phyloP scores from a whole-genome alignment of 2,329 filamentous ascomycete species.

The Colletotrichum costaricense region DNA sequence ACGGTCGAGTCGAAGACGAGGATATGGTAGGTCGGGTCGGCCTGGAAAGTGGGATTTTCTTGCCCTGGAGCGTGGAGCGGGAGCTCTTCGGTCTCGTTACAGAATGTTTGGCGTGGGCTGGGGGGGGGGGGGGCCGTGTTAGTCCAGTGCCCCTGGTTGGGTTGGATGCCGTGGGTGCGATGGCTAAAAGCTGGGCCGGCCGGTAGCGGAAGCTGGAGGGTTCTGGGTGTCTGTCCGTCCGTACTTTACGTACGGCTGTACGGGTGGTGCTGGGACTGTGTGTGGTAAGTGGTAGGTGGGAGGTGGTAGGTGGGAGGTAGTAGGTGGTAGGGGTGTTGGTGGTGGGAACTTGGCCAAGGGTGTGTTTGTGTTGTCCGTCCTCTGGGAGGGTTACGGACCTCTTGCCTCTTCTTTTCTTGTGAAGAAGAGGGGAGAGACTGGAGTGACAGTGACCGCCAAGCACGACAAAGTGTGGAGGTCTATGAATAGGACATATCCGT shows the following conservation, averaged over 20 bases:
- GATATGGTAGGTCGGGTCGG: slow-evolving; percentile 22
- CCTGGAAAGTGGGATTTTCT: slow-evolving; percentile 30
- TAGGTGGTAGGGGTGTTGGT: neutral
- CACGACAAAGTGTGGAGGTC: slow-evolving; percentile 10
- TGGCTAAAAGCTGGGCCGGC: slow-evolving; percentile 21
- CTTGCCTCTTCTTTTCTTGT: neutral
- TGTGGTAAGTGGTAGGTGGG: neutral
- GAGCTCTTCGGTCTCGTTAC: slow-evolving; percentile 35
- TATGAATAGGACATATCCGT: slow-evolving; percentile 30
- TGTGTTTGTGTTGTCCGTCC: neutral
- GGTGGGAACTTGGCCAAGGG: slow-evolving; percentile 8
- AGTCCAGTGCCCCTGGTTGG: slow-evolving; percentile 31
- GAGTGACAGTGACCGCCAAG: slow-evolving; percentile 4
- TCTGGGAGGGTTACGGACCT: neutral
- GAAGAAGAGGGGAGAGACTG: neutral
- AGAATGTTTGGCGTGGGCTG: slow-evolving; percentile 34
- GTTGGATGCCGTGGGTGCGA: slow-evolving; percentile 18
- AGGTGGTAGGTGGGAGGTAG: neutral
- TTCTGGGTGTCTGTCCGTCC: neutral
- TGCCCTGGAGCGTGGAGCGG: slow-evolving; percentile 35
- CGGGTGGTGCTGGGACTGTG: slow-evolving; percentile 9
- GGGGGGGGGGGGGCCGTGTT: slow-evolving; percentile 26
- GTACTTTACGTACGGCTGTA: neutral
- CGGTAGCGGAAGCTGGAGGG: slow-evolving; percentile 27
- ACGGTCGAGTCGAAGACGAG: slow-evolving; percentile 28